phyloP scores from a whole-genome alignment of 169 alveolate species.

The Eimeria sp. region DNA sequence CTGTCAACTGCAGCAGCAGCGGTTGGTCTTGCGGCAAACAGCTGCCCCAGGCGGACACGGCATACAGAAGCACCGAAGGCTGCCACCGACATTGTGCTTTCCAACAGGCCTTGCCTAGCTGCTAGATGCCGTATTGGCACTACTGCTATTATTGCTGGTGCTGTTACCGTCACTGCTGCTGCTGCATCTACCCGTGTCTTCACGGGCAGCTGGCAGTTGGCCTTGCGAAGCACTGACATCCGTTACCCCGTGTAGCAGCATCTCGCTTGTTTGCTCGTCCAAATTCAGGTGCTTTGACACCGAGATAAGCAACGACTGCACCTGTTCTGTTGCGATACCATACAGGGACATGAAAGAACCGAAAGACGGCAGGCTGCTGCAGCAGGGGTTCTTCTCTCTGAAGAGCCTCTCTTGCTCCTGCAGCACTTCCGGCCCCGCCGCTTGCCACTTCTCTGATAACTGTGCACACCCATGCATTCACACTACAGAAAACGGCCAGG shows the following conservation, averaged over 20 bases:
- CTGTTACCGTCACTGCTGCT: neutral
- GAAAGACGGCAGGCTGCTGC: conserved; percentile 66
- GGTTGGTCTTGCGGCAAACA: neutral
- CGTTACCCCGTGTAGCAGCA: conserved; percentile 45
- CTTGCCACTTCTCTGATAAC: conserved; percentile 65
- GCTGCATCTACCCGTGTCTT: neutral
- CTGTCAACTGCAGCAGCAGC: neutral
- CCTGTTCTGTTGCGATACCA: conserved; percentile 76
- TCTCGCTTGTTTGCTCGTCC: conserved; percentile 60
- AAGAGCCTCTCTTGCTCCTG: conserved; percentile 65
- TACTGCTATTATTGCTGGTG: neutral
- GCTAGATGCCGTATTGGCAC: neutral
- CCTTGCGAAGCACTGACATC: neutral
- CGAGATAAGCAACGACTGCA: conserved; percentile 51
- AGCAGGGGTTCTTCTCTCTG: conserved; percentile 72
- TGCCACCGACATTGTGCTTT: neutral
- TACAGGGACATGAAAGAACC: conserved; percentile 78
- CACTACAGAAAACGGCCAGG: neutral
- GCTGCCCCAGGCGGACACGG: neutral
- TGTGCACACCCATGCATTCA: conserved; percentile 13
- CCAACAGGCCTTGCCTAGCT: conserved; percentile 1
- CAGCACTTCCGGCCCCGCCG: conserved; percentile 64
- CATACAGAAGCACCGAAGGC: neutral
- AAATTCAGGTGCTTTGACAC: conserved; percentile 49
- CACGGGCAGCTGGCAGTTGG: neutral